Base-by-base conservation (phyloP, 352 stramenopile genomes). In the Phytopythium aichiense region DNA sequence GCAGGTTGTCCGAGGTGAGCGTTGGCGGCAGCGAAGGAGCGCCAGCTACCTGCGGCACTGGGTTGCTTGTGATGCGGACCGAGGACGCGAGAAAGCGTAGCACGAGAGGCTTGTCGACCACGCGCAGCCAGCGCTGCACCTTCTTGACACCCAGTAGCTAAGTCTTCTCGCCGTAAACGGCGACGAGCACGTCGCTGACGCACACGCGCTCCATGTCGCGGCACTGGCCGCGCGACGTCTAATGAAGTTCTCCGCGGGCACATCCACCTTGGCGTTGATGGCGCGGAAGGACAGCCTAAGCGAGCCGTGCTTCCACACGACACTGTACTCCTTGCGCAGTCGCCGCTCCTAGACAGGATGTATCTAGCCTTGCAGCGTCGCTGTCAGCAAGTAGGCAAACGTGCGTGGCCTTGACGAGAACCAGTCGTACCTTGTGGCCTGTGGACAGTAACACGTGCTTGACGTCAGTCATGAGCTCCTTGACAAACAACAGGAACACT, bases 121-220 rank as follows among this genome's bases (percentile, higher is more conserved):
- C 79, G 43, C 87, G 74, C 11, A 92, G 76, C 81, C 84, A 89
- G 37, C 84, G 71, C 45, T 91, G 71, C 58, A 92, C 83, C 55
- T 84, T 82, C 69, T 92, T 79, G 53, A 92, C 81, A 13, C 83
- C 83, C 18, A 92, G 62, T 18, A 69, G 55, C 68, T 90, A 88
- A 45, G 83, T 92, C 66, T 88, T 89, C 59, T 92, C 77, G 30
- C 83, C 83, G 38, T 92, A 91, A 61, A 92, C 89, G 22, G 79
- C 77, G 63, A 92, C 87, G 15, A 92, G 74, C 61, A 92, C 83
- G 66, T 92, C 83, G 67, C 91, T 92, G 23, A 92, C 61, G 64
- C 83, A 92, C 12, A 92, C 76, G 42, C 72, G 65, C 25, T 90
- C 81, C 83, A 92, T 92, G 25, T 76, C 76, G 15, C 50, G 62